These are phyloP conservation scores for Fusarium sp. DNA, from an alignment of 2,329 filamentous ascomycete species.

Conservation along the genomic window DNA sequence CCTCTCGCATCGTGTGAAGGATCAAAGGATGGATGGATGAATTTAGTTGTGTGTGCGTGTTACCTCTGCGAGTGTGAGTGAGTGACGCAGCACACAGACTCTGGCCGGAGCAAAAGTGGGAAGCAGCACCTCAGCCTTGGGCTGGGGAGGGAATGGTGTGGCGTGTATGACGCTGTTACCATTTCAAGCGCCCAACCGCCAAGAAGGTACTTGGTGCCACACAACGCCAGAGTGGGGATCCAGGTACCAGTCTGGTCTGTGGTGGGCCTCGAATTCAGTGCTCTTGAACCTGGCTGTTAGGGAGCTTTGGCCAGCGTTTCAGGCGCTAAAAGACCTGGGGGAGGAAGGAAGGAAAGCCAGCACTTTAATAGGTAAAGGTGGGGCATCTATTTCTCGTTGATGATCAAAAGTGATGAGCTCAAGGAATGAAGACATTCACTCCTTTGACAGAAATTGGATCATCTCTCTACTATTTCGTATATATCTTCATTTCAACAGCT, in stretches of 20 bases:
- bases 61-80: conserved; percentile 20
- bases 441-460: not conserved
- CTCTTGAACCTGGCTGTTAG: not conserved
- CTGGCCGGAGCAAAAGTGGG: conserved; percentile 43
- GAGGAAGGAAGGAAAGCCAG: not conserved
- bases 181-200: not conserved
- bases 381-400: conserved; percentile 8
- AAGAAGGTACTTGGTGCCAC: conserved; percentile 25
- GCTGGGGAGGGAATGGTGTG: conserved; percentile 36
- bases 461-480: not conserved
- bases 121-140: conserved; percentile 27
- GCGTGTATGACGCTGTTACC: conserved; percentile 44
- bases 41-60: conserved; percentile 22
- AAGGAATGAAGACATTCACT: not conserved
- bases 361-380: not conserved
- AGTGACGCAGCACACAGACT: conserved; percentile 35
- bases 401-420: not conserved
- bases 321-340: conserved; percentile 1
- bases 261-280: conserved; percentile 8
- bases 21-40: conserved; percentile 20
- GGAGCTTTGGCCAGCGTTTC: conserved; percentile 13
- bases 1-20: conserved; percentile 15
- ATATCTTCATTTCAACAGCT: not conserved
- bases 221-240: not conserved
- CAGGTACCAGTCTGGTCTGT: conserved; percentile 1